A percentile compares a stretch with the other conserved stretches of the same genome.
phyloP scores from a whole-genome alignment of 257 asterid species.

The Solanum ossicruentum region DNA sequence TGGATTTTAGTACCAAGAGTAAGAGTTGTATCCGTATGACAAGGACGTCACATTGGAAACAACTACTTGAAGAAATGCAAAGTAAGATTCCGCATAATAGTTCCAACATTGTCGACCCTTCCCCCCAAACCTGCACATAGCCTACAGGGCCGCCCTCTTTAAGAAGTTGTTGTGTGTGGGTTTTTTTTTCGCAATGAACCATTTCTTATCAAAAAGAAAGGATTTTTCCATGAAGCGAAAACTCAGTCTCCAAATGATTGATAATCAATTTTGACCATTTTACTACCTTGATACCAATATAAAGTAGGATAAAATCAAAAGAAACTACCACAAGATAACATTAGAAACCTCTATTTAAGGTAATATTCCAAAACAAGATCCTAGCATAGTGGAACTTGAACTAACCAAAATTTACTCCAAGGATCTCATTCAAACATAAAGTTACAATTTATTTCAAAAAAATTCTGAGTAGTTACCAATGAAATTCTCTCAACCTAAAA shows the following conservation, averaged over 20 bases:
- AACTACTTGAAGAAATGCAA: background rate
- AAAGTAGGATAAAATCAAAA: background rate
- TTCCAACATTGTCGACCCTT: background rate
- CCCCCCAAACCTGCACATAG: background rate
- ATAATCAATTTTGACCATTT: background rate
- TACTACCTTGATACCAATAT: background rate
- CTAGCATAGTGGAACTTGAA: background rate
- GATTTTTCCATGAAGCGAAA: background rate
- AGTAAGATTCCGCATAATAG: background rate
- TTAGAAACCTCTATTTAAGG: background rate
- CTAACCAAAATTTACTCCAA: background rate
- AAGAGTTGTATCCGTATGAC: background rate
- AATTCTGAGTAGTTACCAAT: background rate
- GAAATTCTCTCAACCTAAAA: background rate
- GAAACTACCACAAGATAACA: background rate
- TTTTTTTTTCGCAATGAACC: background rate
- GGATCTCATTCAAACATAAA: background rate
- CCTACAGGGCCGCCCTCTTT: background rate
- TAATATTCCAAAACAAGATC: background rate
- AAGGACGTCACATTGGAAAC: background rate
- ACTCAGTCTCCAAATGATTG: background rate
- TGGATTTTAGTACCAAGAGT: background rate
- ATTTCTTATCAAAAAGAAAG: background rate
- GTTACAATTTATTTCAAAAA: background rate
- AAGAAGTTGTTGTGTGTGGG: no score